Base-by-base conservation (phyloP, 192 early-diverging fungal species). In the Glomus cerebriforme region DNA sequence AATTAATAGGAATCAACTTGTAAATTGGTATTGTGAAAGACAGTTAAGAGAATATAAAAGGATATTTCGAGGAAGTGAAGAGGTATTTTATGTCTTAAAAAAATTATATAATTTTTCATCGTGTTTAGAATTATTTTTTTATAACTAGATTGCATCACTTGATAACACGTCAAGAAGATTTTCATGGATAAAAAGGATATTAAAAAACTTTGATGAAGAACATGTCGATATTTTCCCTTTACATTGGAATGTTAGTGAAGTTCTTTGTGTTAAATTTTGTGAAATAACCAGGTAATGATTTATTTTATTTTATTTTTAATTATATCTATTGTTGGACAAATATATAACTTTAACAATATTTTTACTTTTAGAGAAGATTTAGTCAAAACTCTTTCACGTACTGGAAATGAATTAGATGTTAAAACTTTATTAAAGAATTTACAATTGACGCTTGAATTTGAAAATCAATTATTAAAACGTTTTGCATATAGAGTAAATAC, bases 191-290 rank as follows among this genome's bases (percentile, higher is more conserved):
- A 94, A 96, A 74, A 88, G 97, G 26, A 84, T 93, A n/a, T 80
- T 98, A 49, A 95, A 95, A 80, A 92, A 87, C n/a, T 93, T 91
- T 81, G 93, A 96, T 78, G 96, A 98, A n/a, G 91, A 93, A 37
- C 95, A 97, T 80, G 90, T 91, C 1, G 81, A 82, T 7, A 87
- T 96, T 19, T 99, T 99, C 69, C 96, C 95, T 0, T 79, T 82
- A 3, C 66, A 83, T 24, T 98, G 98, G 98, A 86, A 90, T 75
- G 86, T 93, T 0, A 93, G 89, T 58, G 90, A 93, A 29, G 73
- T 82, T 19, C 80, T 98, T 9, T 92, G 91, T 73, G 79, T 88
- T 62, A 82, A 87, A 54, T 99, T 99, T 82, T 94, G 96, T 79
- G 87, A 88, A n/a, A 90, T 92, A 19, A 98, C 96, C 7, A 90